Evolutionary conservation across 2,329 filamentous ascomycete species (phyloP).

Genomic region (Ophiostoma himal-ulmi): DNA sequence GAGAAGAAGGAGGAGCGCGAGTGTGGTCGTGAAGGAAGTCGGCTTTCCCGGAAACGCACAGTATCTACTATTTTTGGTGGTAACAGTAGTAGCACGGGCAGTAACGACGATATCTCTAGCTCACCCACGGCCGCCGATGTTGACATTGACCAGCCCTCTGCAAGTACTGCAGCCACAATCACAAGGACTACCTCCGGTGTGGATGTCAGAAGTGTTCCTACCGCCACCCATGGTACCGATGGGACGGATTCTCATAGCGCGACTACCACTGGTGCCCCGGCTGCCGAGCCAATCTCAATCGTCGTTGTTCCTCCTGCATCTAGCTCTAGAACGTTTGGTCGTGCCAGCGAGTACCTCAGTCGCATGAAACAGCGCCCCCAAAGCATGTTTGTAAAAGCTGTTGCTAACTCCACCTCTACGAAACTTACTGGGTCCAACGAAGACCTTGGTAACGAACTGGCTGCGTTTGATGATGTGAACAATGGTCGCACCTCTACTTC

Average conservation of each 20-base stretch:
- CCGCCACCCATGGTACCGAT: neutral
- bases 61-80: neutral
- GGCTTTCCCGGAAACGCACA: conserved; percentile 22
- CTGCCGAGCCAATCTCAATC: conserved; percentile 13
- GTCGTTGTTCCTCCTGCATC: conserved; percentile 21
- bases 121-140: neutral
- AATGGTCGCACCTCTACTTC: conserved; percentile 1
- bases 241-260: neutral
- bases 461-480: neutral
- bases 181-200: neutral
- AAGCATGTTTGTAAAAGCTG: conserved; percentile 39
- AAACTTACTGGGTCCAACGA: conserved; percentile 10
- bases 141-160: neutral
- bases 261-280: conserved; percentile 14
- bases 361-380: conserved; percentile 47
- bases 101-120: conserved; percentile 4
- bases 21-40: neutral
- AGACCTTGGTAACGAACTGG: conserved; percentile 15
- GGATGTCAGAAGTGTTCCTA: neutral
- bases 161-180: neutral
- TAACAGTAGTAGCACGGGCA: neutral
- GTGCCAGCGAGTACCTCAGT: conserved; percentile 45
- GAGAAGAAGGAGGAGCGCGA: conserved; percentile 17
- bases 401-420: conserved; percentile 22
- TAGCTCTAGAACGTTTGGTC: conserved; percentile 37